Base-by-base conservation (phyloP, 495 filamentous ascomycete species). In the Penicillium ucsense region DNA sequence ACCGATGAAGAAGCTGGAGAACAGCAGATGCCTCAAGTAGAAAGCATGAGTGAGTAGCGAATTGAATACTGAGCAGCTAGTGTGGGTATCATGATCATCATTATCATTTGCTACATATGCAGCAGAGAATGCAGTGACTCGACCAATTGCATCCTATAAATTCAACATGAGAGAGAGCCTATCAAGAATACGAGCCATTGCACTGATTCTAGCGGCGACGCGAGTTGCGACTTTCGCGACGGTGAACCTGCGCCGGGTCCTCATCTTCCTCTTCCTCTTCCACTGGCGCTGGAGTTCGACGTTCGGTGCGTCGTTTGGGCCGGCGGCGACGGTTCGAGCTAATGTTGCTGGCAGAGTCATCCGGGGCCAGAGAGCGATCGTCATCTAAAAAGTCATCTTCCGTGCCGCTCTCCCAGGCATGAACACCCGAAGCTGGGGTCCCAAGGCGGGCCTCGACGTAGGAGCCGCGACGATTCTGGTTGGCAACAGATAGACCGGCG, bases 291-390 rank as follows among this genome's bases (percentile, higher is more conserved):
- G 89, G 88, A 3, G 89, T 94, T 8, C 84, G 75, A 57, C 88
- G 73, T 66, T 90, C 86, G 45, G 75, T 77, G 46, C 85, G 73
- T 59, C 62, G 64, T 71, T 86, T 86, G 4, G 80, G 83, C 57
- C 86, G 69, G 43, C 87, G 74, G 31, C 80, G 72, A 46, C 86
- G 73, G 47, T 80, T 84, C 36, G 81, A 86, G 53, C 81, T 84
- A 45, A 96, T 87, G 54, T 96, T 95, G 63, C 89, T 95, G 9
- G 92, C 92, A 35, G 73, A 78, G 57, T 83, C 79, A 57, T 83
- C 80, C 0, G 80, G 80, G 28, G 79, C 82, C n/a, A 94, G 65
- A 48, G 88, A 89, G 43, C 73, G 75, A 43, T 69, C 63, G 45
- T 79, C 81, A 45, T 85, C 78, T 7, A 72, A 48, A 49, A 73